These are phyloP conservation scores for Brassica cretica DNA, from an alignment of 345 rosid genomes.

Conservation along the genomic window DNA sequence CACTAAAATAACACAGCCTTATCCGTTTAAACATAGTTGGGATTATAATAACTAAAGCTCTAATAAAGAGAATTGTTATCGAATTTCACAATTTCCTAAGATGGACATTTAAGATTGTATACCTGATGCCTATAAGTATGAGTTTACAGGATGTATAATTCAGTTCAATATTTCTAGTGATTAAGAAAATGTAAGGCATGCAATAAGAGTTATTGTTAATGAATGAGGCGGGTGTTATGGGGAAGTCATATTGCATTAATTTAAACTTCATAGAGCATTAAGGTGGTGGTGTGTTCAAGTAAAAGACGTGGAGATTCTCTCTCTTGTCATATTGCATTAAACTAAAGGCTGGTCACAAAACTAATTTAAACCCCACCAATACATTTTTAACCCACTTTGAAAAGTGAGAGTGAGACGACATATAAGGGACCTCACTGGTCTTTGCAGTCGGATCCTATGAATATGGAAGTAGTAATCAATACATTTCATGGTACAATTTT, in stretches of 20 bases:
- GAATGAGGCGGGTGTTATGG: constrained; percentile 11
- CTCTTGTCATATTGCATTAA: constrained; percentile 20
- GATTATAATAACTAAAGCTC: not conserved
- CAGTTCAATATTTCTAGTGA: not conserved
- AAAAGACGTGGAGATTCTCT: constrained; percentile 11
- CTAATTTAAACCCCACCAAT: constrained; percentile 18
- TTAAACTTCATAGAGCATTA: constrained; percentile 5
- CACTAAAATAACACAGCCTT: constrained; percentile 6
- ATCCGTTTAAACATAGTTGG: not conserved
- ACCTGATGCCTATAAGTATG: not conserved
- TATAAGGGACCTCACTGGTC: constrained; percentile 12
- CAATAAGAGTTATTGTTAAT: constrained; percentile 21
- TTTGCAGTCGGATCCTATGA: constrained; percentile 34
- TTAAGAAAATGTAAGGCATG: constrained; percentile 4
- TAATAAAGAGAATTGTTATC: not conserved
- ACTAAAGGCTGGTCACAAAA: constrained; percentile 17
- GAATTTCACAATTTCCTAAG: constrained; percentile 8
- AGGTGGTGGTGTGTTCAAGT: constrained; percentile 11
- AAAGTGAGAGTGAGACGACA: constrained; percentile 15
- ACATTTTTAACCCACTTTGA: not conserved
- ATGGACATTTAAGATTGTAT: not conserved
- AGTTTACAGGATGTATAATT: constrained; percentile 9
- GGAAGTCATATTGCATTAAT: constrained; percentile 19
- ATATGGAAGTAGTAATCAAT: constrained; percentile 22
- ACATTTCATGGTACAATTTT: constrained; percentile 23